A percentile compares a stretch with the other conserved stretches of the same genome.
Conservation (phyloP, 495 filamentous ascomycete genomes). For the Apodospora peruviana region DNA sequence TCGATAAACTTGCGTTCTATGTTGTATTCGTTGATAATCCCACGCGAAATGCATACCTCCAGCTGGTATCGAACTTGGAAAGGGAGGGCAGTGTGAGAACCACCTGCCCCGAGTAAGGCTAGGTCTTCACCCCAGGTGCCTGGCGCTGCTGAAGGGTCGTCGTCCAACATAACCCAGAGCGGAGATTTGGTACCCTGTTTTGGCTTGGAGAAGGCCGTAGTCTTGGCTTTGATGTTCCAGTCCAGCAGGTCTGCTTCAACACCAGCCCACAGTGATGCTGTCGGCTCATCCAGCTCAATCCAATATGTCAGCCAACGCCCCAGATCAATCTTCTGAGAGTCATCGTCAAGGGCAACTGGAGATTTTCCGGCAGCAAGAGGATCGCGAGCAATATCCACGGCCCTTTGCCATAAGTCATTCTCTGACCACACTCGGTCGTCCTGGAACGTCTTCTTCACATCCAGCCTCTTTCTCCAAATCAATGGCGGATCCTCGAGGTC, state of each 20-base stretch:
- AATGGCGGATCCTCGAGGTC: constrained; percentile 59
- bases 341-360: constrained; percentile 50
- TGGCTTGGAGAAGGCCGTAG: constrained; percentile 23
- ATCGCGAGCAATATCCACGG: constrained; percentile 60
- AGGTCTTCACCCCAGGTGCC: constrained; percentile 20
- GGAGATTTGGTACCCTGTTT: constrained; percentile 13
- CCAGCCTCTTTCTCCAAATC: constrained; percentile 50
- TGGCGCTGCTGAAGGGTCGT: neutral
- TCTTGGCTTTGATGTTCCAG: constrained; percentile 59
- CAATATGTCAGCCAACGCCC: constrained; percentile 71
- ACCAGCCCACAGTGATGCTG: constrained; percentile 25
- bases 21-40: constrained; percentile 72
- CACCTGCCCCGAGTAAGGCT: constrained; percentile 24
- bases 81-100: constrained; percentile 44
- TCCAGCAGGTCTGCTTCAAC: constrained; percentile 58
- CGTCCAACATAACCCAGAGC: constrained; percentile 58
- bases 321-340: constrained; percentile 63
- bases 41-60: constrained; percentile 82
- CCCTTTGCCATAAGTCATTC: constrained; percentile 66
- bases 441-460: constrained; percentile 35
- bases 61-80: constrained; percentile 84
- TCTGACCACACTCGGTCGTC: constrained; percentile 57
- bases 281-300: constrained; percentile 40
- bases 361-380: constrained; percentile 23
- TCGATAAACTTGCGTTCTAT: constrained; percentile 60